Conservation (phyloP, 1,284 basidiomycete genomes). For the Irpex lacteus region DNA sequence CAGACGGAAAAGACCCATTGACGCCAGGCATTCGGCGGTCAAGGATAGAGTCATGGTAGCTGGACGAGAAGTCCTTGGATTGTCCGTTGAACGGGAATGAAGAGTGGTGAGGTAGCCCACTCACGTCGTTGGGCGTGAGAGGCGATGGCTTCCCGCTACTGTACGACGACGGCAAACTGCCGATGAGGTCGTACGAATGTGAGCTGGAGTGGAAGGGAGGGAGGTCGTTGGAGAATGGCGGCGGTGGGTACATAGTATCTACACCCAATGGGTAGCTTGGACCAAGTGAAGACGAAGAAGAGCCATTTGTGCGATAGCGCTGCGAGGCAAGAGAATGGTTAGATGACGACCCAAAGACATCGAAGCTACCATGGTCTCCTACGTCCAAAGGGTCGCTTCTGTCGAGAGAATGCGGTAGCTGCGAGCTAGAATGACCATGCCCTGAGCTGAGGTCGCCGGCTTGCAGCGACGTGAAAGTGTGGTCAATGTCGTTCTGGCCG, state of each 20-base stretch:
- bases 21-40: constrained; percentile 58
- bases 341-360: constrained; percentile 52
- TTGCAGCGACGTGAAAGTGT: constrained; percentile 26
- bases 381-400: constrained; percentile 29
- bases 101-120: constrained; percentile 50
- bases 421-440: constrained; percentile 20
- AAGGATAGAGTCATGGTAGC: constrained; percentile 49
- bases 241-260: constrained; percentile 56
- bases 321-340: constrained; percentile 47
- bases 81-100: constrained; percentile 45
- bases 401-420: constrained; percentile 30
- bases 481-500: constrained; percentile 39
- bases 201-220: constrained; percentile 50
- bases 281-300: constrained; percentile 60
- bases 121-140: constrained; percentile 64
- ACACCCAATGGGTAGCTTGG: constrained; percentile 50
- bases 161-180: constrained; percentile 56
- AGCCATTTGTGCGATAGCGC: constrained; percentile 64
- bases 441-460: constrained; percentile 22
- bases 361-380: constrained; percentile 44
- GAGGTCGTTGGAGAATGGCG: constrained; percentile 56
- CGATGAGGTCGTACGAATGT: constrained; percentile 63
- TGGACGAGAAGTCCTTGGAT: constrained; percentile 53
- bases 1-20: constrained; percentile 44
- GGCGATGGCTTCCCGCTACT: constrained; percentile 73